Conservation (phyloP, 2,329 filamentous ascomycete genomes). For the Sclerotinia trifoliorum region DNA sequence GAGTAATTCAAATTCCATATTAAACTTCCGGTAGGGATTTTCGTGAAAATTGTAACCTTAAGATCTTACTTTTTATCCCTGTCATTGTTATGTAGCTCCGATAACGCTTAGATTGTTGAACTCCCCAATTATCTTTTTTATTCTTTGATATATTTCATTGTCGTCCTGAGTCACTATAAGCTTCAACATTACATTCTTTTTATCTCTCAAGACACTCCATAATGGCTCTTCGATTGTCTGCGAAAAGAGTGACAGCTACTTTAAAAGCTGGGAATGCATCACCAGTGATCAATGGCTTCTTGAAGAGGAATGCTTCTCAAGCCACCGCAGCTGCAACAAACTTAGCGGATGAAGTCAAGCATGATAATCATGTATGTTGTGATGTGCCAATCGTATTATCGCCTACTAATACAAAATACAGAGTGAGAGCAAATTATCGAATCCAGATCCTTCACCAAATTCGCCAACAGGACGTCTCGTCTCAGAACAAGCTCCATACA, state of each 20-base stretch:
- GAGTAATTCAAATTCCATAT: neutral
- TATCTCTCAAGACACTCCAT: conserved; percentile 9
- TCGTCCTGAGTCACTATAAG: neutral
- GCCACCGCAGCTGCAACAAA: conserved; percentile 42
- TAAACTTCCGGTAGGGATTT: neutral
- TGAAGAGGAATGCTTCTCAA: conserved; percentile 38
- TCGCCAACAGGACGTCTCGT: conserved; percentile 75
- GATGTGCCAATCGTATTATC: conserved; percentile 11
- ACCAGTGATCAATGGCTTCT: conserved; percentile 29
- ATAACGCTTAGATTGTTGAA: conserved; percentile 19
- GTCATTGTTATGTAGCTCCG: conserved; percentile 16
- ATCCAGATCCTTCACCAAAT: conserved; percentile 70
- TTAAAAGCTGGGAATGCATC: conserved; percentile 34
- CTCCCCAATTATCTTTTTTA: conserved; percentile 7
- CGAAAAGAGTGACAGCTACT: conserved; percentile 35
- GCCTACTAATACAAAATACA: conserved; percentile 25
- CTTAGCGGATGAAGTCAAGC: conserved; percentile 40
- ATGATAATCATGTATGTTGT: conserved; percentile 41
- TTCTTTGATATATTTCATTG: neutral
- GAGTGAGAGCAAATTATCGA: conserved; percentile 50
- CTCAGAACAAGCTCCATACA: conserved; percentile 74
- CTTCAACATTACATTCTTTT: neutral
- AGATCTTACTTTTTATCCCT: conserved; percentile 4
- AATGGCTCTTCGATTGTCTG: conserved; percentile 38
- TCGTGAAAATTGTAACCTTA: neutral